Base-by-base conservation (phyloP, 192 early-diverging fungal species). In the Backusella liffmaniae region DNA sequence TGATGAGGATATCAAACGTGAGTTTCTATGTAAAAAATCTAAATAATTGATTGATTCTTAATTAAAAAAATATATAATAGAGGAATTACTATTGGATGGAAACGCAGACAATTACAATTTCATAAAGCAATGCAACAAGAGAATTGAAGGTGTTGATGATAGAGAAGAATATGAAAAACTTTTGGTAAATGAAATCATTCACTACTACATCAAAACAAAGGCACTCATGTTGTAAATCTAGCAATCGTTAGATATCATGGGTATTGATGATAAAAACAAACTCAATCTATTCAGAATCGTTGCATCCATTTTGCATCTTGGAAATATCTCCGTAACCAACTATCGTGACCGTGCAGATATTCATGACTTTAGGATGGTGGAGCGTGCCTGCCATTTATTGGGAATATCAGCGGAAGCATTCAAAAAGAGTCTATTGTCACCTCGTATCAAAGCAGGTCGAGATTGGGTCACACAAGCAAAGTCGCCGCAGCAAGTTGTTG, bases 401-500 rank as follows among this genome's bases (percentile, higher is more conserved):
- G 96, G 97, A 12, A 93, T 99, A 67, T 92, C 92, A 37, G 88
- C 94, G 10, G 86, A 90, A 4, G 95, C 96, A 16, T 98, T 99
- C 79, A 91, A 90, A 44, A 94, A 94, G 71, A 91, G 90, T 39
- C 83, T 98, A 56, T 84, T 98, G 51, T 94, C 90, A 66, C 98
- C 98, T 8, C 88, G 90, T 76, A 95, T 99, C 81, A 95, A 95
- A 84, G 98, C 97, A 4, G 97, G 97, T 9, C 88, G 96, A 32
- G 96, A 98, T 78, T 98, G 96, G 96, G 98, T 99, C 21, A 92
- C 91, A 9, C 95, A 98, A 79, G 90, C 96, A 8, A 88, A 94
- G 74, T 97, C 92, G 68, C 88, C 91, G 39, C 88, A 90, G 73
- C 96, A 99, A 79, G 95, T 97, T 9, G 76, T 89, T 41, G 94